Conservation (phyloP, 2,329 filamentous ascomycete species). For the Colletotrichum costaricense region DNA sequence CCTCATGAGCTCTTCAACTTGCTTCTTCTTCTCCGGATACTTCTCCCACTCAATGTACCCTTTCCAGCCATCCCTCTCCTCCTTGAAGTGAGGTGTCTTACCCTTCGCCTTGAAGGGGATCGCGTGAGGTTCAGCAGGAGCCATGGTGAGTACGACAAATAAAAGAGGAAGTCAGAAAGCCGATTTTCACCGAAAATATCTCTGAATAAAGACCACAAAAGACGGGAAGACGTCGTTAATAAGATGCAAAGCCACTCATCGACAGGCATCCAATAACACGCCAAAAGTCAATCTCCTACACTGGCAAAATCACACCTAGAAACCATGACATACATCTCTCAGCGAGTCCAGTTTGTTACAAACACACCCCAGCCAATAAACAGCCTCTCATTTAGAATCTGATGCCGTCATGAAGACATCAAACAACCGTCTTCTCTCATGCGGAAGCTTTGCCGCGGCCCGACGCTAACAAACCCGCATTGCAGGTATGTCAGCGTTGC, state of each 20-base stretch:
- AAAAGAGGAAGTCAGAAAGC: too few relatives aligned
- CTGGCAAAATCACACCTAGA: neutral
- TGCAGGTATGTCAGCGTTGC: neutral
- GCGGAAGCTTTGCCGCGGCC: neutral
- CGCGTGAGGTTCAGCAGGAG: conserved; percentile 17
- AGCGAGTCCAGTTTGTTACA: too few relatives aligned
- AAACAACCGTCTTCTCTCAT: neutral
- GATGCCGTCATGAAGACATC: conserved; percentile 13
- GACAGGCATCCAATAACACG: neutral
- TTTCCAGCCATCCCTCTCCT: conserved; percentile 26
- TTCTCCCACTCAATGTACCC: conserved; percentile 77
- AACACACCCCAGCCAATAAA: neutral
- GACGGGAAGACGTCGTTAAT: neutral
- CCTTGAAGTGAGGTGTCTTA: conserved; percentile 8
- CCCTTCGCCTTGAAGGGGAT: conserved; percentile 16
- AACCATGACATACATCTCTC: neutral
- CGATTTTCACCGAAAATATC: too few relatives aligned
- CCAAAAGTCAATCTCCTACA: neutral
- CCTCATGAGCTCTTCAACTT: conserved; percentile 62
- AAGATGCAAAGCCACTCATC: neutral
- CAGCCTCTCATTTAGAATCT: neutral
- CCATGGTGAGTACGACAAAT: neutral
- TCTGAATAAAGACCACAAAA: too few relatives aligned
- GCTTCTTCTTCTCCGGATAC: conserved; percentile 74
- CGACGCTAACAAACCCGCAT: neutral